Evolutionary conservation across 2,329 filamentous ascomycete genomes (phyloP), one percentile per base, ranked within the genome.

Genomic region (Blumeriella jaapii): DNA sequence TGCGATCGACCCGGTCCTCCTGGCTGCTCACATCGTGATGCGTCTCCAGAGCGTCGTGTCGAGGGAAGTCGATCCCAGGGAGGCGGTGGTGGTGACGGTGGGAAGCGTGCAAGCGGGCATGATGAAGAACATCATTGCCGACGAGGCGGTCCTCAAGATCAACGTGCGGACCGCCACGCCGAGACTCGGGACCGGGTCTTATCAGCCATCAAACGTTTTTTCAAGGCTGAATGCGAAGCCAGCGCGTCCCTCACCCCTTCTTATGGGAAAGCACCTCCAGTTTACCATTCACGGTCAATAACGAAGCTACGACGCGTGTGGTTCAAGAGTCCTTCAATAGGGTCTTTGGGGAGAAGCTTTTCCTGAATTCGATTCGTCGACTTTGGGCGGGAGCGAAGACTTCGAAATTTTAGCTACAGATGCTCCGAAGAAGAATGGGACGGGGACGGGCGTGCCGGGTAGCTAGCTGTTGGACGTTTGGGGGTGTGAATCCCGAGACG

Each of bases 321-420:
- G 12, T 54, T 3, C 25, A 34, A 2, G 14, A 19, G 9, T 30
- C 35, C 1, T 50, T 54, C 19, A 23, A 20, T 1, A 18, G 41
- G 1, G 36, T 47, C 18, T 55, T 55, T 24, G 45, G 41, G 2
- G 39, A 49, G 5, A 40, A 38, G 7, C n/a, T n/a, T n/a, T n/a
- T n/a, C 39, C 42, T 31, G 34, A 44, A 24, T 13, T 36, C 2
- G 29, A 50, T 9, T 33, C 35, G 14, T 31, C 29, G 5, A 36
- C 39, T 2, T 22, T 47, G 2, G 41, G 36, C 1, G 47, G 40
- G 13, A 43, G 45, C 6, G 52, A 55, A 28, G 52, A 55, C 41
- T 53, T 55, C 41, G 60, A 64, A 0, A 66, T 67, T 16, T 49
- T 79, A 29, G 74, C 63, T 0, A 69, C 64, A 0, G 49, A 50